Conservation (phyloP, 345 rosid species). For the Brassica rapa region DNA sequence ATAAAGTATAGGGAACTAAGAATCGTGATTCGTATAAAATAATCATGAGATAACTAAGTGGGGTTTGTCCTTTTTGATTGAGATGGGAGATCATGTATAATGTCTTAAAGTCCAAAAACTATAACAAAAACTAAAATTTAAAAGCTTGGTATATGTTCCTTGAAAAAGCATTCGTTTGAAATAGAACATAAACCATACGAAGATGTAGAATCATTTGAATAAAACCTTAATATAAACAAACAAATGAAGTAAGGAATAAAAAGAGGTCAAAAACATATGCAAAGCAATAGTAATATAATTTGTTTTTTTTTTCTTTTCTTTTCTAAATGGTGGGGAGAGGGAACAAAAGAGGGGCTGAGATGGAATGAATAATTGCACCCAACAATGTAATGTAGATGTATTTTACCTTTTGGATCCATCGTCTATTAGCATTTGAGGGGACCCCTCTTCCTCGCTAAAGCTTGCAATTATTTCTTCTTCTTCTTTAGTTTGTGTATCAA, state of each 20-base stretch:
- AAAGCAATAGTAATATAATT: conserved; percentile 5
- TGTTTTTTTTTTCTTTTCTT: not conserved
- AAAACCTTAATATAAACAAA: conserved; percentile 33
- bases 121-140: not conserved
- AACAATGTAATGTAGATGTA: conserved; percentile 46
- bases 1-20: not conserved
- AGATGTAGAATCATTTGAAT: conserved; percentile 24
- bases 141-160: conserved; percentile 26
- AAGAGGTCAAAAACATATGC: conserved; percentile 20
- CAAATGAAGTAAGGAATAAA: conserved; percentile 14
- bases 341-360: conserved; percentile 47
- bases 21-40: conserved; percentile 26
- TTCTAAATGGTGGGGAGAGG: conserved; percentile 17
- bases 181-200: conserved; percentile 7
- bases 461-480: conserved; percentile 39
- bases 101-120: conserved; percentile 15
- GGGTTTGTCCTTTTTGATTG: conserved; percentile 35
- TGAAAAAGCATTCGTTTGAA: conserved; percentile 1
- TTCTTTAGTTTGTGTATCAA: not conserved
- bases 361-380: conserved; percentile 85
- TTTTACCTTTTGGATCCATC: conserved; percentile 75
- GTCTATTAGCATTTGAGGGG: conserved; percentile 49
- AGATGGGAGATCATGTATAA: not conserved
- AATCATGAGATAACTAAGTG: conserved; percentile 33
- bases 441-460: conserved; percentile 42